These are phyloP conservation scores for Diplocarpon rosae DNA, from an alignment of 2,329 filamentous ascomycete species.

Conservation along the genomic window DNA sequence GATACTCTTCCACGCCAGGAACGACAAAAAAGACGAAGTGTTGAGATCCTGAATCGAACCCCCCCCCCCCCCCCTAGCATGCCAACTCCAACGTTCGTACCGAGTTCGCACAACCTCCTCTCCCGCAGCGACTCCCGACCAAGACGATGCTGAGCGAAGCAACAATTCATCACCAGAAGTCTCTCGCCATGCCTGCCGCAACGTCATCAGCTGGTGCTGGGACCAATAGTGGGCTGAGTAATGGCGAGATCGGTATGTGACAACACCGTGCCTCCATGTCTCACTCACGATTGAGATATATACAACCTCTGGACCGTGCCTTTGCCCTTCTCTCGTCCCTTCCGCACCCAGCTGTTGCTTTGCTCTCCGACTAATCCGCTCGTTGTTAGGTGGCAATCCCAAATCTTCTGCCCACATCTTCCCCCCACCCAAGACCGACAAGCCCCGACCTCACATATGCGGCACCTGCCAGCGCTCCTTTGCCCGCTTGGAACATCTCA, in stretches of 20 bases:
- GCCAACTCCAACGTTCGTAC: constrained; percentile 10
- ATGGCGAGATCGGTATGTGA: constrained; percentile 25
- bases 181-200: constrained; percentile 24
- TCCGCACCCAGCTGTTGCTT: background rate
- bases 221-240: constrained; percentile 20
- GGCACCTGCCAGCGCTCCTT: constrained; percentile 85
- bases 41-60: constrained; percentile 9
- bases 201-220: constrained; percentile 20
- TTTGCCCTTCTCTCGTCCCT: background rate
- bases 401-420: constrained; percentile 30
- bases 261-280: background rate
- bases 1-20: constrained; percentile 9
- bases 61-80: constrained; percentile 19
- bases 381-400: constrained; percentile 11
- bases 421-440: constrained; percentile 89
- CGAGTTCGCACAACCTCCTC: constrained; percentile 11
- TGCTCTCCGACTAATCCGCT: constrained; percentile 9
- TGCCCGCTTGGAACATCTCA: constrained; percentile 88
- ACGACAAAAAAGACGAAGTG: constrained; percentile 12
- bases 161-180: constrained; percentile 17
- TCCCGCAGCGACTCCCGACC: constrained; percentile 9
- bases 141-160: constrained; percentile 22
- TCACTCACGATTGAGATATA: background rate
- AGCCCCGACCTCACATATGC: constrained; percentile 91
- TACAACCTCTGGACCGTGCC: background rate